These are phyloP conservation scores for Zizania palustris DNA, from an alignment of 202 grass and related monocot genomes.

Conservation along the genomic window DNA sequence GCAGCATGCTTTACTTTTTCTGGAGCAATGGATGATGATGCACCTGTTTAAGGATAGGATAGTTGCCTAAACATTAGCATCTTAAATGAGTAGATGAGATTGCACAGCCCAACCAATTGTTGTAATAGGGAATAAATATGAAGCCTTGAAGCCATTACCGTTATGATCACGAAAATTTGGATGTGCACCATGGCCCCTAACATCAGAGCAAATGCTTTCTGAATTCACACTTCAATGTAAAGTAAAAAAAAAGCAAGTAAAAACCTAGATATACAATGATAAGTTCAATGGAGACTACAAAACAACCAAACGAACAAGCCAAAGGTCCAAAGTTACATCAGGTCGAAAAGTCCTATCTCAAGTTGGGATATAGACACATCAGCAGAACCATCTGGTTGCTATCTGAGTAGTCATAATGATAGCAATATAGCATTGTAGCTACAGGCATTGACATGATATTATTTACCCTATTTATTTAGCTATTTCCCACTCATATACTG, in stretches of 20 bases:
- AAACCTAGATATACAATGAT: constrained; percentile 31
- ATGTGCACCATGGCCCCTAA: constrained; percentile 49
- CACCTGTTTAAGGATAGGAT: constrained; percentile 46
- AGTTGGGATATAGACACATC: not conserved
- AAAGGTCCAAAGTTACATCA: constrained; percentile 13
- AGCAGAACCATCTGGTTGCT: not conserved
- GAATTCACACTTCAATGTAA: constrained; percentile 59
- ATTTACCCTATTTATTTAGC: not conserved
- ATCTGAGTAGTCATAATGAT: not conserved
- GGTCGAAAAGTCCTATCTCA: not conserved
- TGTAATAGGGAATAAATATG: not conserved
- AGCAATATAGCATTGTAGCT: not conserved
- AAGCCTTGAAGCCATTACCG: constrained; percentile 58
- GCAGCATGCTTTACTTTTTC: constrained; percentile 78
- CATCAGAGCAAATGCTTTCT: constrained; percentile 63
- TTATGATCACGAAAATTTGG: constrained; percentile 47
- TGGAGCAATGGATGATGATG: constrained; percentile 42
- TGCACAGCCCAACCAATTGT: constrained; percentile 15
- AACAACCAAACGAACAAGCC: constrained; percentile 37
- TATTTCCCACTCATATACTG: not conserved
- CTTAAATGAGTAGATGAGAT: constrained; percentile 33
- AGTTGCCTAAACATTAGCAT: constrained; percentile 24
- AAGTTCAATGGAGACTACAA: constrained; percentile 14
- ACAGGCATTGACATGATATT: not conserved
- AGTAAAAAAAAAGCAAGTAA: constrained; percentile 39